A percentile compares a stretch with the other conserved stretches of the same genome.
Evolutionary conservation across 2,329 filamentous ascomycete species (phyloP).

Genomic region (Epichloe gansuensis): DNA sequence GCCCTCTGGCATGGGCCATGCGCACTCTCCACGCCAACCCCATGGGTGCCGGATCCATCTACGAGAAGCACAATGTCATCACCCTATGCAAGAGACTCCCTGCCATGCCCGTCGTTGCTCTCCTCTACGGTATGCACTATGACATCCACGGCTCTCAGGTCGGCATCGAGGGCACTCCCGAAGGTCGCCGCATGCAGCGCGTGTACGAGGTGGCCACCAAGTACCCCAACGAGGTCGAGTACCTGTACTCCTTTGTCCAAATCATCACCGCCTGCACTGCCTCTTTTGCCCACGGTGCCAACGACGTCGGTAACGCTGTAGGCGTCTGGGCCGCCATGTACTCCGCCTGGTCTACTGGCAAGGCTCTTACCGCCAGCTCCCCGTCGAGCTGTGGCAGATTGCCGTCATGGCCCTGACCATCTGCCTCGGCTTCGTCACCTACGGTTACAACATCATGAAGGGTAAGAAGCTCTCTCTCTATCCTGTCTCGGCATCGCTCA

Average conservation of each 20-base stretch:
- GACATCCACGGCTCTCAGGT: conserved; percentile 50
- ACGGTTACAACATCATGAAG: conserved; percentile 80
- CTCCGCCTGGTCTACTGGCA: conserved; percentile 50
- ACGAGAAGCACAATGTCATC: conserved; percentile 61
- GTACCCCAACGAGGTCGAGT: conserved; percentile 59
- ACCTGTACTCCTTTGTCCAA: conserved; percentile 56
- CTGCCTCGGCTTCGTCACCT: conserved; percentile 57
- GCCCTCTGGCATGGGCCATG: conserved; percentile 76
- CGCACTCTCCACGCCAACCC: conserved; percentile 63
- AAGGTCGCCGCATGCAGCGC: conserved; percentile 23
- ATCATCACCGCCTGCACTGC: conserved; percentile 58
- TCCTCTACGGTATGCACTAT: conserved; percentile 67
- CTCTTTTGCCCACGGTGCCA: conserved; percentile 65
- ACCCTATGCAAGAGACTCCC: conserved; percentile 53
- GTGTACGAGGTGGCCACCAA: conserved; percentile 54
- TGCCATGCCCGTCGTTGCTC: conserved; percentile 48
- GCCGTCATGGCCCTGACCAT: conserved; percentile 54
- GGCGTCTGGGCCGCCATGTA: conserved; percentile 62
- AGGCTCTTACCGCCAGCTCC: conserved; percentile 47
- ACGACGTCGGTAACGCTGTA: conserved; percentile 63
- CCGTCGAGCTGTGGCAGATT: conserved; percentile 65
- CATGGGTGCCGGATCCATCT: conserved; percentile 58
- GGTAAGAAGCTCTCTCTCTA: conserved; percentile 29
- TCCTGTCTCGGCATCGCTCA: background rate
- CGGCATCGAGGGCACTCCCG: conserved; percentile 11